phyloP scores from a whole-genome alignment of 2,329 filamentous ascomycete genomes.

The Apiospora rasikravindrae region DNA sequence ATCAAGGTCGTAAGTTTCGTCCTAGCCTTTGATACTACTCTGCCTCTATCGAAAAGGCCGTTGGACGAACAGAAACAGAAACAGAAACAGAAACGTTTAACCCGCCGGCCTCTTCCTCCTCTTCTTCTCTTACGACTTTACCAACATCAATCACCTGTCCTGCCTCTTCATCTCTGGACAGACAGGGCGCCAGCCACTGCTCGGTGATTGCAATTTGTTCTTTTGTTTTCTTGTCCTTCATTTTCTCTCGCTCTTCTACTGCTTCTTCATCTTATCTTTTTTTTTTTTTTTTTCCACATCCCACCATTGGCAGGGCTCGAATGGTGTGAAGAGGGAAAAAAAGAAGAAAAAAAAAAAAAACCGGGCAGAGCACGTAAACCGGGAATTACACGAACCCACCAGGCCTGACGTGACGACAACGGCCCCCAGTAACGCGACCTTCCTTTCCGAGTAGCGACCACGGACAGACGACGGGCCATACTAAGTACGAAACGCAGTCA shows the following conservation, averaged over 20 bases:
- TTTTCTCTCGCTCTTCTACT: neutral
- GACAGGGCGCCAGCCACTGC: neutral
- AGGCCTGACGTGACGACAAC: neutral
- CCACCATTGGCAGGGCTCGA: slow-evolving; percentile 4
- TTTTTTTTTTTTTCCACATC: neutral
- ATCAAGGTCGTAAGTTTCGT: neutral
- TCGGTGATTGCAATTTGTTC: neutral
- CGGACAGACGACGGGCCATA: neutral
- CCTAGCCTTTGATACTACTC: neutral
- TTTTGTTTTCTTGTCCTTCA: neutral
- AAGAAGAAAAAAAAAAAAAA: no score
- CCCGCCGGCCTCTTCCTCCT: neutral
- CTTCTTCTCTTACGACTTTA: neutral
- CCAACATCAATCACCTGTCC: neutral
- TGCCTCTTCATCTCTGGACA: neutral
- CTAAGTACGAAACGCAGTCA: neutral
- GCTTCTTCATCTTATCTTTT: neutral
- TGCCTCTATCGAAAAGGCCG: neutral
- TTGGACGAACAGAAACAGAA: neutral
- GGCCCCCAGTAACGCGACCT: neutral
- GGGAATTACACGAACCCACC: neutral
- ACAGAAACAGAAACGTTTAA: neutral
- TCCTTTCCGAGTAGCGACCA: neutral
- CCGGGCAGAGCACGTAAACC: neutral
- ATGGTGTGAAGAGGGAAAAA: neutral